Conservation (phyloP, 2,329 filamentous ascomycete species). For the Monosporascus cannonballus region DNA sequence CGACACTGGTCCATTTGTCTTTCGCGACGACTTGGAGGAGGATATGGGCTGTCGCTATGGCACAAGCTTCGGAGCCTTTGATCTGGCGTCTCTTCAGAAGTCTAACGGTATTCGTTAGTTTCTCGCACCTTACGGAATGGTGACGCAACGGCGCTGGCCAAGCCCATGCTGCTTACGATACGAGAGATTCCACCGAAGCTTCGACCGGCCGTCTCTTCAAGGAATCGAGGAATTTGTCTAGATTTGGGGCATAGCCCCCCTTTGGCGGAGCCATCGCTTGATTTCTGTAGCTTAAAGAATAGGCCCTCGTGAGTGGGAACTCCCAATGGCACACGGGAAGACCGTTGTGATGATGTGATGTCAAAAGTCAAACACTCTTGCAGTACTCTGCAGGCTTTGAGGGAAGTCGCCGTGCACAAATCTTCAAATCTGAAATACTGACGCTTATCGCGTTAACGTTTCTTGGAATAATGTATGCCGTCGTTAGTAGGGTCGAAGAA, state of each 20-base stretch:
- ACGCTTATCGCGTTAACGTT: too few relatives aligned
- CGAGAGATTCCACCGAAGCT: constrained; percentile 74
- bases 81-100: constrained; percentile 90
- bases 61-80: constrained; percentile 78
- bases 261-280: constrained; percentile 50
- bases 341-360: background rate
- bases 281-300: constrained; percentile 4
- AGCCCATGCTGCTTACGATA: constrained; percentile 54
- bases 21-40: constrained; percentile 80
- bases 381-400: too few relatives aligned
- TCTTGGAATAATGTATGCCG: too few relatives aligned
- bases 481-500: background rate
- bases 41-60: constrained; percentile 83
- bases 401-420: too few relatives aligned
- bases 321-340: background rate
- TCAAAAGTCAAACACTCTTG: background rate
- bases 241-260: constrained; percentile 59
- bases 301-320: background rate
- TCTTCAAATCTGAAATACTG: too few relatives aligned
- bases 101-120: constrained; percentile 34
- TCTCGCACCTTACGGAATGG: too few relatives aligned
- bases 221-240: constrained; percentile 73
- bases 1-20: constrained; percentile 71
- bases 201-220: constrained; percentile 72
- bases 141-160: background rate